Evolutionary conservation across 768 basidiomycete genomes (phyloP), one percentile per base, ranked within the genome.

Genomic region (Rickenella mellea): DNA sequence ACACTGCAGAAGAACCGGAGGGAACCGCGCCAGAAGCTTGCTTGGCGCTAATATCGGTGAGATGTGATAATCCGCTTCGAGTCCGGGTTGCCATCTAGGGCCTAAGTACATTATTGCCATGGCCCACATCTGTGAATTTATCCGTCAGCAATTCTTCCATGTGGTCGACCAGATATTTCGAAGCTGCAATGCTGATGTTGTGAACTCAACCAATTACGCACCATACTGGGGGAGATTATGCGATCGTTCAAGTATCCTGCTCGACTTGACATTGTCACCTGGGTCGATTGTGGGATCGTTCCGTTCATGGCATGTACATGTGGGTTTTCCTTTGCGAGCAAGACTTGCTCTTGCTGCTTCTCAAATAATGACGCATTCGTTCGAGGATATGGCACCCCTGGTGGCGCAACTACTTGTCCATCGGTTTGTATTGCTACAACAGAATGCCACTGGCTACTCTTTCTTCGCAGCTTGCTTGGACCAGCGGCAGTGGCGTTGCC

Each of bases 81-180:
- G 93, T 60, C 98, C 92, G 6, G 96, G 96, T 57, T 90, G 85
- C 40, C 81, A 83, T 54, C 87, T 78, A 1, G 96, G 94, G 1
- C 94, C 94, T 45, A 99, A 84, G 64, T 96, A 96, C 48, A 94
- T 65, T 55, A 96, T 93, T 3, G 94, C 94, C 96, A 99, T 99
- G 0, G 94, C 93, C 27, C 96, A 87, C 90, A 97, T 97, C 94
- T 98, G 52, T n/a, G 32, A 43, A 27, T n/a, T 35, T 8, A 21
- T n/a, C n/a, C n/a, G n/a, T n/a, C n/a, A n/a, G n/a, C n/a, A n/a
- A n/a, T n/a, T n/a, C n/a, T n/a, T n/a, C n/a, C n/a, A n/a, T n/a
- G n/a, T n/a, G n/a, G n/a, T n/a, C n/a, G n/a, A n/a, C n/a, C n/a
- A n/a, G n/a, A n/a, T n/a, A n/a, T n/a, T n/a, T n/a, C n/a, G n/a